Evolutionary conservation across 805 yeast species (phyloP).

Genomic region (Starmerella floris): DNA sequence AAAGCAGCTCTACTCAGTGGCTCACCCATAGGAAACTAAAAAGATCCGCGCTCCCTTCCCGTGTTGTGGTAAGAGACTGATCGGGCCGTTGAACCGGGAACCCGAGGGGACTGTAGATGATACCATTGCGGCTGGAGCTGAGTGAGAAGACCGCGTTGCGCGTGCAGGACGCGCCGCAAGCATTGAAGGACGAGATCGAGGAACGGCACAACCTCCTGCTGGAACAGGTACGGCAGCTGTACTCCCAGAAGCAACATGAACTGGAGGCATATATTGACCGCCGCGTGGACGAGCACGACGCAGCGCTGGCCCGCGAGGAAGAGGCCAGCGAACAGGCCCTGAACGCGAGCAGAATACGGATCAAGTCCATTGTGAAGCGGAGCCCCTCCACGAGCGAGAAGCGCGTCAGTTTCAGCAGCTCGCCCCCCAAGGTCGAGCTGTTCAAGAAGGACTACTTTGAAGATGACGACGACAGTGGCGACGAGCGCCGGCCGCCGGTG

Average conservation of each 20-base stretch:
- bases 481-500: background rate
- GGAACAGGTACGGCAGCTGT: constrained; percentile 13
- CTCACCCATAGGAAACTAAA: too few relatives aligned
- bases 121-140: constrained; percentile 9
- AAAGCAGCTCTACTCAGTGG: too few relatives aligned
- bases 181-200: constrained; percentile 12
- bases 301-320: constrained; percentile 4
- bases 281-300: constrained; percentile 5
- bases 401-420: constrained; percentile 19
- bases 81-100: too few relatives aligned
- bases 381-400: constrained; percentile 18
- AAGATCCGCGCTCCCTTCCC: too few relatives aligned
- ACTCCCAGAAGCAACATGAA: constrained; percentile 14
- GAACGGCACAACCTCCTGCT: constrained; percentile 11
- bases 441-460: constrained; percentile 1
- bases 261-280: constrained; percentile 13
- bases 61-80: too few relatives aligned
- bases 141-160: constrained; percentile 6
- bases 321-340: background rate
- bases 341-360: background rate
- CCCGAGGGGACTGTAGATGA: too few relatives aligned
- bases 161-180: constrained; percentile 11
- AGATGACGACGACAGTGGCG: background rate
- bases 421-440: constrained; percentile 17
- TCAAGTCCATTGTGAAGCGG: constrained; percentile 20